Conservation (phyloP, 257 asterid species). For the Ehretia macrophylla region DNA sequence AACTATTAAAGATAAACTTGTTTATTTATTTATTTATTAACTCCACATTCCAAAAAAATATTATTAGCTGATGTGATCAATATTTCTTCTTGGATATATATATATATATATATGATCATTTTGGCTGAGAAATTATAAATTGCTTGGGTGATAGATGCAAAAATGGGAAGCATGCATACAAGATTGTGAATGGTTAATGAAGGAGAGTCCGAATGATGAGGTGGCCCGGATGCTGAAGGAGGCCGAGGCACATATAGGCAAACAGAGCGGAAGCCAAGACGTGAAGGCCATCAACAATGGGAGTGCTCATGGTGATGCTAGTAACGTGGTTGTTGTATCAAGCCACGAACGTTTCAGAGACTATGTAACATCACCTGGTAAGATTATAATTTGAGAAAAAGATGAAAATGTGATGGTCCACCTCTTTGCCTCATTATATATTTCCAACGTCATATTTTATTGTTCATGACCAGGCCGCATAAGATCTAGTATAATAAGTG, state of each 20-base stretch:
- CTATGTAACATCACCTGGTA: slow-evolving; percentile 41
- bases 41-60: too few species aligned
- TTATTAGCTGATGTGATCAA: too few species aligned
- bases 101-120: too few species aligned
- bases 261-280: slow-evolving; percentile 8
- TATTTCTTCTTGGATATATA: too few species aligned
- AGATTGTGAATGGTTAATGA: slow-evolving; percentile 45
- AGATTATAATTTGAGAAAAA: background rate
- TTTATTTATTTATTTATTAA: too few species aligned
- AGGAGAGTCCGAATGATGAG: slow-evolving; percentile 40
- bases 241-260: slow-evolving; percentile 9
- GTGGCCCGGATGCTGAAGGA: slow-evolving; percentile 27
- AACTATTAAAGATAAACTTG: too few species aligned
- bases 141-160: slow-evolving; percentile 19
- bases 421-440: too few species aligned
- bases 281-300: slow-evolving; percentile 7
- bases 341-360: slow-evolving; percentile 44
- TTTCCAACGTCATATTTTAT: too few species aligned
- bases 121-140: background rate
- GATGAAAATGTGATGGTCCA: too few species aligned
- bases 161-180: slow-evolving; percentile 44
- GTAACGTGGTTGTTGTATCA: slow-evolving; percentile 27
- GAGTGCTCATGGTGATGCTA: background rate
- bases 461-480: too few species aligned
- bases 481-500: too few species aligned